These are phyloP conservation scores for Globisporangium radiosum DNA, from an alignment of 352 stramenopile genomes.

Conservation along the genomic window DNA sequence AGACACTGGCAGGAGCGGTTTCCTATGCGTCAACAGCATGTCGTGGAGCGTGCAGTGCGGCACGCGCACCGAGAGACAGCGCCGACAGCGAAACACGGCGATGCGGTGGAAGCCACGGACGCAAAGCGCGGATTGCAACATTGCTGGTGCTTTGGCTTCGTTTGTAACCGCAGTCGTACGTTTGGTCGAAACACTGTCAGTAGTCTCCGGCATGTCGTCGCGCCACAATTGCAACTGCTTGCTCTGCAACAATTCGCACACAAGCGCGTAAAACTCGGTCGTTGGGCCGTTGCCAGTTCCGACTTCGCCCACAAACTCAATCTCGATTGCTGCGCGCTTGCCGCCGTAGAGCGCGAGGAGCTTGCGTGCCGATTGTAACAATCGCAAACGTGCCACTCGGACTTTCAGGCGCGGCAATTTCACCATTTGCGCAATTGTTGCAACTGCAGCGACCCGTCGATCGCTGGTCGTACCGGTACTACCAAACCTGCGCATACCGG, in stretches of 20 bases:
- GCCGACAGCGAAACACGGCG: slow-evolving; percentile 48
- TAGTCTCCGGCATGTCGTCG: slow-evolving; percentile 34
- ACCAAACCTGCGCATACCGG: no score
- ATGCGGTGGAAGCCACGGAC: slow-evolving; percentile 69
- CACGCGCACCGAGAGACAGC: slow-evolving; percentile 44
- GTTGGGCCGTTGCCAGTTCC: slow-evolving; percentile 66
- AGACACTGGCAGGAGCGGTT: slow-evolving; percentile 18
- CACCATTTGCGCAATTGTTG: slow-evolving; percentile 56
- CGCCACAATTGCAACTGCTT: slow-evolving; percentile 52
- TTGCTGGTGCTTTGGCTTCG: neutral
- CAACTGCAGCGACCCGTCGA: slow-evolving; percentile 16
- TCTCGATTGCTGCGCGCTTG: slow-evolving; percentile 72
- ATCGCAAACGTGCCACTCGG: slow-evolving; percentile 45
- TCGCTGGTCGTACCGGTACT: no score
- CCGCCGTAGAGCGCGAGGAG: slow-evolving; percentile 65
- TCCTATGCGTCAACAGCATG: slow-evolving; percentile 48
- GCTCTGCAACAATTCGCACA: slow-evolving; percentile 65
- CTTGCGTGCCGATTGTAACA: slow-evolving; percentile 70
- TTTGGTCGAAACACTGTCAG: slow-evolving; percentile 4
- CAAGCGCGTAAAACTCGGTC: slow-evolving; percentile 74
- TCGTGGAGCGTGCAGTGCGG: slow-evolving; percentile 41
- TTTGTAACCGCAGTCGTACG: neutral
- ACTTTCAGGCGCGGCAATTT: slow-evolving; percentile 76
- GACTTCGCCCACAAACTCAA: slow-evolving; percentile 76
- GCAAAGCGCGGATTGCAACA: slow-evolving; percentile 20